Evolutionary conservation across 2,329 filamentous ascomycete species (phyloP).

Genomic region (Aspergillus phoenicis): DNA sequence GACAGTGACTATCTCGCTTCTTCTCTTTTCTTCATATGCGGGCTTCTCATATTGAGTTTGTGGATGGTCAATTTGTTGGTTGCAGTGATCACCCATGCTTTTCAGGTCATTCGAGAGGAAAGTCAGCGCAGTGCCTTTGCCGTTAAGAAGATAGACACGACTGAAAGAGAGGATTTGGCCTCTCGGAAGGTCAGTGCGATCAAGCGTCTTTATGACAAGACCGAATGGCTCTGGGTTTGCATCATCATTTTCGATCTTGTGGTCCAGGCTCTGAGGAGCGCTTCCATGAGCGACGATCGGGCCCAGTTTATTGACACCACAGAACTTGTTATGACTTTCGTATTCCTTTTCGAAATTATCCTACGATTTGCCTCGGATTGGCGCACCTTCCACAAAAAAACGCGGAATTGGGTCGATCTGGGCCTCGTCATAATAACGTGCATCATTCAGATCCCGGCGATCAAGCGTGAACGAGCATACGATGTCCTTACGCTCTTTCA

Average conservation of each 20-base stretch:
- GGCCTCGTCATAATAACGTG: constrained; percentile 77
- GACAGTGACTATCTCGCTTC: constrained; percentile 88
- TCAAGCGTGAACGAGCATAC: constrained; percentile 72
- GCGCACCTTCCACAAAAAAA: constrained; percentile 74
- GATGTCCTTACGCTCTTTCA: constrained; percentile 92
- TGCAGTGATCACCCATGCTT: constrained; percentile 96
- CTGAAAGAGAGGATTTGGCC: constrained; percentile 42
- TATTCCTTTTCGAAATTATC: constrained; percentile 80
- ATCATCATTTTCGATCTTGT: constrained; percentile 81
- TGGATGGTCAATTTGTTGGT: constrained; percentile 96
- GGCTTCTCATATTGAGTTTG: constrained; percentile 87
- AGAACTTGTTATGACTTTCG: constrained; percentile 74
- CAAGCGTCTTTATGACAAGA: constrained; percentile 74
- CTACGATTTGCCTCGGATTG: constrained; percentile 78
- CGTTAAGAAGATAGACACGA: constrained; percentile 63
- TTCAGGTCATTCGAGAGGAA: constrained; percentile 96
- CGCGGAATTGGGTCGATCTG: constrained; percentile 79
- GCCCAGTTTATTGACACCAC: constrained; percentile 68
- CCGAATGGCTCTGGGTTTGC: constrained; percentile 73
- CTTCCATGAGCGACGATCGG: constrained; percentile 68
- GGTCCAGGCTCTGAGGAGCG: constrained; percentile 74
- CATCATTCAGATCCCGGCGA: constrained; percentile 80
- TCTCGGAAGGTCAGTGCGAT: constrained; percentile 50
- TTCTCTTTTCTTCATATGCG: constrained; percentile 72
- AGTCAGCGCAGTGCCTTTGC: constrained; percentile 93